Evolutionary conservation across 768 basidiomycete genomes (phyloP), one percentile per base, ranked within the genome.

Genomic region (Naganishia onofrii): DNA sequence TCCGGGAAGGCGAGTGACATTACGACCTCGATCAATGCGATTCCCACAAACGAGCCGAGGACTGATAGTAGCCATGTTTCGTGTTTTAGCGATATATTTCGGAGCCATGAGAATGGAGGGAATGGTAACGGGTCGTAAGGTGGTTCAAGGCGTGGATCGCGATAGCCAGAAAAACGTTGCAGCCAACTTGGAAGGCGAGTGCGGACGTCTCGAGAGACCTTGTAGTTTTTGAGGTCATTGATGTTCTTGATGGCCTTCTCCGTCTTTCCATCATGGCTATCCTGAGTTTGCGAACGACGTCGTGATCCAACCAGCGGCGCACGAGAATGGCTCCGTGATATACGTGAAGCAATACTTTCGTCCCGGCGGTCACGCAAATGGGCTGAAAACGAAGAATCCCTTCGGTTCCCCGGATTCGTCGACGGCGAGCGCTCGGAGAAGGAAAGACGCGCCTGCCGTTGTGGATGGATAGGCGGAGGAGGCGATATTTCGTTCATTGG

Each of bases 41-140:
- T 74, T 2, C 68, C 63, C 38, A 70, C 66, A 63, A 78, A 73
- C 15, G 74, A 60, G 0, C 75, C 77, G 26, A 76, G 44, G 10
- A 53, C 74, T 17, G 66, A 71, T 53, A 74, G 72, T 17, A 78
- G 26, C 72, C 73, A 76, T 60, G 72, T 68, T 66, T 77, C 76
- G 67, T 75, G 67, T 44, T 70, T 69, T 9, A 77, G 56, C 2
- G 75, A 65, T 21, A 77, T 68, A 23, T 67, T 55, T 4, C 57
- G 44, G n/a, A 77, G 69, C 66, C 71, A 73, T 1, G 31, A 69
- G 71, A 77, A 76, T 0, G 74, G 76, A 1, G 71, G 69, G 56
- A 74, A 67, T 15, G 73, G 72, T 7, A 73, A 34, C 2, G 73
- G 72, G 13, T 72, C 69, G 23, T 72, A 73, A 4, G 72, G 72